Conservation (phyloP, 192 early-diverging fungal species). For the Thoreauomyces humboldtii region DNA sequence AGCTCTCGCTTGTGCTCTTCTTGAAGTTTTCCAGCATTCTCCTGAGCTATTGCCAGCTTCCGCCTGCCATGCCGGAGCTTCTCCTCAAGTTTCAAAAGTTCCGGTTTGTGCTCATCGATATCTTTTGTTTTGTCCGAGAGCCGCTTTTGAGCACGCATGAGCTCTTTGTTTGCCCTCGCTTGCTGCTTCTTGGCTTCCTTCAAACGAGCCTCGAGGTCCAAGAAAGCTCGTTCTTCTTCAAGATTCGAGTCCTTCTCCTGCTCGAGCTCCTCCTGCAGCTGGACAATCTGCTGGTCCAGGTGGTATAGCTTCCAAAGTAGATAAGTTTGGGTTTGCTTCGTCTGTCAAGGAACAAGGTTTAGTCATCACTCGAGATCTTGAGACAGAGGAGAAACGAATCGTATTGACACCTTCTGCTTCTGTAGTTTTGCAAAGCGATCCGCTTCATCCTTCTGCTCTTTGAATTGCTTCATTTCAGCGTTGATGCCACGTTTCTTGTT, state of each 20-base stretch:
- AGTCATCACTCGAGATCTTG: not conserved
- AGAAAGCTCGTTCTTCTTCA: slow-evolving; percentile 18
- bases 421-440: slow-evolving; percentile 72
- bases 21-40: slow-evolving; percentile 53
- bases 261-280: slow-evolving; percentile 59
- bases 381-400: no score
- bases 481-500: slow-evolving; percentile 87
- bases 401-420: slow-evolving; percentile 59
- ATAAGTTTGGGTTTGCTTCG: slow-evolving; percentile 62
- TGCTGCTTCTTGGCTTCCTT: slow-evolving; percentile 71
- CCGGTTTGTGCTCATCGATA: slow-evolving; percentile 69
- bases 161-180: slow-evolving; percentile 69
- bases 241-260: slow-evolving; percentile 45
- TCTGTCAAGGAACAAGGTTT: slow-evolving; percentile 30
- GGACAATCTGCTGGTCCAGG: slow-evolving; percentile 65
- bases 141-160: slow-evolving; percentile 68
- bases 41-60: slow-evolving; percentile 61
- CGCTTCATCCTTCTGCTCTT: slow-evolving; percentile 89
- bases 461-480: slow-evolving; percentile 88
- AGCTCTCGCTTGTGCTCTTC: slow-evolving; percentile 57
- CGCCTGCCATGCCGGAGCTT: slow-evolving; percentile 68
- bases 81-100: slow-evolving; percentile 65
- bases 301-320: slow-evolving; percentile 92
- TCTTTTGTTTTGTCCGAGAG: slow-evolving; percentile 72
- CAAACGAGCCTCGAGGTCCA: slow-evolving; percentile 35